A percentile compares a stretch with the other conserved stretches of the same genome.
Evolutionary conservation across 257 asterid species (phyloP).

Genomic region (Capsicum rhomboideum): DNA sequence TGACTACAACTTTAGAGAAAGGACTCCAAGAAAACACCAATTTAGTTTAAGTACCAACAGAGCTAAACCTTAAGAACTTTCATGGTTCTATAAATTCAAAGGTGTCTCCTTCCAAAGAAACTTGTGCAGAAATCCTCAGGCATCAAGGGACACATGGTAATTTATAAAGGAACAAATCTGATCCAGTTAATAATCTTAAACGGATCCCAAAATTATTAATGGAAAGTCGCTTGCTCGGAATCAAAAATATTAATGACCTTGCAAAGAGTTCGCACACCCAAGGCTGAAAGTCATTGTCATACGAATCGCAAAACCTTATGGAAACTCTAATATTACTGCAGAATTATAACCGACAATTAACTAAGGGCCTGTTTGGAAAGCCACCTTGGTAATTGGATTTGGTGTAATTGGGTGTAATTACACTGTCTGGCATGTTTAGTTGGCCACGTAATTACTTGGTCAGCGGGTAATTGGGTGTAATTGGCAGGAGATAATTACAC

Average conservation of each 20-base stretch:
- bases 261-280: neutral
- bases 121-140: neutral
- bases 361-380: too few species aligned
- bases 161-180: neutral
- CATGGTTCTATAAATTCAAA: neutral
- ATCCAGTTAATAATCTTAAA: neutral
- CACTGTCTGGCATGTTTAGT: too few species aligned
- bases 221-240: neutral
- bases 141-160: neutral
- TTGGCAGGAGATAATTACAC: too few species aligned
- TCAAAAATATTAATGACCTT: neutral
- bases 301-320: neutral
- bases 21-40: neutral
- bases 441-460: too few species aligned
- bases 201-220: neutral
- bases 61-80: neutral
- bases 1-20: too few species aligned
- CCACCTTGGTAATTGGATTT: too few species aligned
- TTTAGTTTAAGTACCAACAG: neutral
- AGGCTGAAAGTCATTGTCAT: neutral
- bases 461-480: too few species aligned
- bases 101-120: neutral
- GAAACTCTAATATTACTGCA: neutral
- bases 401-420: too few species aligned
- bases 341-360: neutral